Evolutionary conservation across 1,139 yeast genomes (phyloP), one percentile per base, ranked within the genome.

Genomic region (Debaryomyces nepalensis): DNA sequence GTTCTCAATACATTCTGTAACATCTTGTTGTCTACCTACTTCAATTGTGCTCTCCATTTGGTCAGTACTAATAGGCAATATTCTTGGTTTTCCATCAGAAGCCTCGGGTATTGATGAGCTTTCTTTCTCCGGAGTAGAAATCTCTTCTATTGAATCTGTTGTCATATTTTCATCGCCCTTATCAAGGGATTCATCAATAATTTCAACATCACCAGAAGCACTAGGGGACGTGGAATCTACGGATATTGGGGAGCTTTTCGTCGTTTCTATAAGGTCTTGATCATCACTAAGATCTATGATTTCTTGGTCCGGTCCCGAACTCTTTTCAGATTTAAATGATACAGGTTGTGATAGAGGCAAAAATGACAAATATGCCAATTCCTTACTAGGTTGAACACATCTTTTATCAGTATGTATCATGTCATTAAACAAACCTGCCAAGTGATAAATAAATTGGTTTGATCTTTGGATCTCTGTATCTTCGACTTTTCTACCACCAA

Each of bases 1-100:
- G 61, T 93, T 93, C 44, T 91, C 96, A 55, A 93, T 90, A 63
- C 98, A 91, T 60, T 93, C 99, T 0, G 97, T 89, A 12, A 93
- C 98, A 68, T 93, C 99, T 61, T 93, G 99, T 61, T 93, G 99
- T 51, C 96, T 76, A 2, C 97, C 97, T 48, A 87, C 76, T 52
- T 85, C 93, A 39, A 84, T 73, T 0, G 93, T 82, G 51, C 83
- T 79, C 45, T 81, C 88, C 62, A 84, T 75, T 55, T 84, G 88
- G 46, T 81, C 85, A 2, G 78, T 63, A 45, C 81, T 75, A 7
- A 84, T 82, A 27, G 71, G 66, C 29, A 71, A 52, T 3, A 69
- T 49, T 37, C 54, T 53, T 1, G 40, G 33, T 1, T 50, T 49
- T 3, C 52, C 42, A 8, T 29, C 30, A 5, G 11, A 7, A 9